A percentile compares a stretch with the other conserved stretches of the same genome.
phyloP scores from a whole-genome alignment of 768 basidiomycete species.

The Tylopilus intermedius region DNA sequence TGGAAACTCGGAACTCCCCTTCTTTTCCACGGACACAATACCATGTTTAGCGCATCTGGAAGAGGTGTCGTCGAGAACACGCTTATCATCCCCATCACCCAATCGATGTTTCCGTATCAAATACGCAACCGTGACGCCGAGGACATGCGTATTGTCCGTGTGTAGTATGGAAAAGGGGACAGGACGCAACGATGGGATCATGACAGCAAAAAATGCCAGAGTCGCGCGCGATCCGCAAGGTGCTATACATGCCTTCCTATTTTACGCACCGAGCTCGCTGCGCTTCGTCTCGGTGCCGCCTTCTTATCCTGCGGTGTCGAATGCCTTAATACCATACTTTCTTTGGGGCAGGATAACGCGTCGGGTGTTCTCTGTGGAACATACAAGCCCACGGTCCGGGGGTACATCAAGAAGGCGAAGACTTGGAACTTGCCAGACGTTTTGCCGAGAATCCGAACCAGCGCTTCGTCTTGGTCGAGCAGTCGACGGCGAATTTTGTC shows the following conservation, averaged over 20 bases:
- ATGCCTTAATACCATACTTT: no score
- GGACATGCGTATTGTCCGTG: neutral
- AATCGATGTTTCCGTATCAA: neutral
- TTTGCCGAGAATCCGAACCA: constrained; percentile 8
- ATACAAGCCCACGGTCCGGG: neutral
- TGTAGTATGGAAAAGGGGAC: neutral
- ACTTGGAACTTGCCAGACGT: neutral
- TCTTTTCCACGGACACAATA: neutral
- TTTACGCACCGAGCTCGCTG: neutral
- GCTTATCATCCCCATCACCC: neutral
- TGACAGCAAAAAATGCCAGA: neutral
- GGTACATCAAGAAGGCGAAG: constrained; percentile 1
- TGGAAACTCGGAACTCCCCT: constrained; percentile 10
- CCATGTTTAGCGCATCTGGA: neutral
- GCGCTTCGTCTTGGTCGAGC: neutral
- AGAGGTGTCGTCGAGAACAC: constrained; percentile 2
- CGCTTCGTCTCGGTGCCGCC: neutral
- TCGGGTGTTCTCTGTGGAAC: neutral
- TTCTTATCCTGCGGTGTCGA: neutral
- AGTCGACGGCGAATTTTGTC: neutral
- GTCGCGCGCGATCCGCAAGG: constrained; percentile 11
- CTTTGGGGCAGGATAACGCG: neutral
- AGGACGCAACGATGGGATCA: neutral
- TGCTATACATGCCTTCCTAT: neutral
- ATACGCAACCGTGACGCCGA: neutral